These are phyloP conservation scores for Suillus subluteus DNA, from an alignment of 768 basidiomycete genomes.

Conservation along the genomic window DNA sequence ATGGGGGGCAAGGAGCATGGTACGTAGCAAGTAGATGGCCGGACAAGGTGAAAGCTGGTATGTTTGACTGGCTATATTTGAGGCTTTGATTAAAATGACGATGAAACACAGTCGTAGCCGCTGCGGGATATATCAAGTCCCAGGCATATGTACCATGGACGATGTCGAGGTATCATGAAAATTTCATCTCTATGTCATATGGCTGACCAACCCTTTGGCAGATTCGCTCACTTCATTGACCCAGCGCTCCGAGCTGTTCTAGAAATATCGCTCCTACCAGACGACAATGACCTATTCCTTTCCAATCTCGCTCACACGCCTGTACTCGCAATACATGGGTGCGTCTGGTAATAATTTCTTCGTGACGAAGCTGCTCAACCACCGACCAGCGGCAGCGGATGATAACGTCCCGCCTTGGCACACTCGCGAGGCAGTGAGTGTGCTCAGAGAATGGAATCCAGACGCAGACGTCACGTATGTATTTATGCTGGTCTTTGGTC, in stretches of 20 bases:
- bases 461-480: slow-evolving; percentile 57
- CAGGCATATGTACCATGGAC: slow-evolving; percentile 81
- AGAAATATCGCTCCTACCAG: slow-evolving; percentile 73
- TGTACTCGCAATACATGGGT: slow-evolving; percentile 82
- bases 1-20: slow-evolving; percentile 92
- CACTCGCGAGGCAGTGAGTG: slow-evolving; percentile 63
- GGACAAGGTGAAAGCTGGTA: slow-evolving; percentile 47
- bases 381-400: slow-evolving; percentile 65
- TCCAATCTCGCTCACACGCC: slow-evolving; percentile 75
- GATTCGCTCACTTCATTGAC: slow-evolving; percentile 78
- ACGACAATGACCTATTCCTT: slow-evolving; percentile 87
- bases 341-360: slow-evolving; percentile 21
- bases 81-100: neutral
- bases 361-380: neutral
- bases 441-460: slow-evolving; percentile 61
- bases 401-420: slow-evolving; percentile 91
- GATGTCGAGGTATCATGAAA: slow-evolving; percentile 52
- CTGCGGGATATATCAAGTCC: slow-evolving; percentile 85
- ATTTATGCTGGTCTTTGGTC: slow-evolving; percentile 1
- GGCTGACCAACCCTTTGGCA: slow-evolving; percentile 23
- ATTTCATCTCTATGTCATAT: neutral
- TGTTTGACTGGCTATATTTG: neutral
- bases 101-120: slow-evolving; percentile 60
- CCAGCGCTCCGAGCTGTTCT: slow-evolving; percentile 73
- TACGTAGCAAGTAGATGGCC: slow-evolving; percentile 78